Evolutionary conservation across 495 filamentous ascomycete genomes (phyloP).

Genomic region (Neurospora sp.): DNA sequence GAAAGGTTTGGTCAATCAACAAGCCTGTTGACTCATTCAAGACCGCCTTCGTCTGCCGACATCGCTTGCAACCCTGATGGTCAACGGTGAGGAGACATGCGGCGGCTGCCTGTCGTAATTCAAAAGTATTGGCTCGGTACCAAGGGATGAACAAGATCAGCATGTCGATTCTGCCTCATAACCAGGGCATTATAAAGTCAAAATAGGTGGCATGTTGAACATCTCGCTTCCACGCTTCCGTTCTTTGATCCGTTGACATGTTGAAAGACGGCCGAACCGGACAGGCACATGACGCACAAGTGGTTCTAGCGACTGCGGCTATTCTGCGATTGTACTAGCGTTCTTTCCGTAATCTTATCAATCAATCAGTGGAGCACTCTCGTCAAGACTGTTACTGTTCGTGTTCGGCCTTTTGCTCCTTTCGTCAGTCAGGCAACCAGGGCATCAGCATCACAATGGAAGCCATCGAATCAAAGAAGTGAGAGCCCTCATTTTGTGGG

Average conservation of each 20-base stretch:
- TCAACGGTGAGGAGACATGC: background rate
- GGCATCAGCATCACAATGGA: conserved; percentile 9
- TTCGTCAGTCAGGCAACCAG: background rate
- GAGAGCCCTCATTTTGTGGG: conserved; percentile 2
- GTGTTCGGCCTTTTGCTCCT: background rate
- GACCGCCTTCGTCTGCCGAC: background rate
- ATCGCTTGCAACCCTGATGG: background rate
- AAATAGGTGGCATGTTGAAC: background rate
- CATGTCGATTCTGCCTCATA: background rate
- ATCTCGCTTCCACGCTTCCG: background rate
- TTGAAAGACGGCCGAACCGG: background rate
- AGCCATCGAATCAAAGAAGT: conserved; percentile 15
- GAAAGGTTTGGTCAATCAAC: too few species aligned
- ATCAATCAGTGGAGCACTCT: conserved; percentile 21
- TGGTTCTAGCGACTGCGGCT: background rate
- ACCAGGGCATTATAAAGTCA: background rate
- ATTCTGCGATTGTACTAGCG: conserved; percentile 5
- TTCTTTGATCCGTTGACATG: background rate
- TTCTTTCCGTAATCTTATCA: conserved; percentile 24
- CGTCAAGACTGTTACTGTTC: background rate
- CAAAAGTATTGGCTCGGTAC: background rate
- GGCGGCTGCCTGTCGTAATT: background rate
- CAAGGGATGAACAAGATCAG: background rate
- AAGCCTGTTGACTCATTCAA: background rate
- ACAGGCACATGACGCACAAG: conserved; percentile 1